Conservation (phyloP, 75 land plant genomes). For the Picea sitchensis region DNA sequence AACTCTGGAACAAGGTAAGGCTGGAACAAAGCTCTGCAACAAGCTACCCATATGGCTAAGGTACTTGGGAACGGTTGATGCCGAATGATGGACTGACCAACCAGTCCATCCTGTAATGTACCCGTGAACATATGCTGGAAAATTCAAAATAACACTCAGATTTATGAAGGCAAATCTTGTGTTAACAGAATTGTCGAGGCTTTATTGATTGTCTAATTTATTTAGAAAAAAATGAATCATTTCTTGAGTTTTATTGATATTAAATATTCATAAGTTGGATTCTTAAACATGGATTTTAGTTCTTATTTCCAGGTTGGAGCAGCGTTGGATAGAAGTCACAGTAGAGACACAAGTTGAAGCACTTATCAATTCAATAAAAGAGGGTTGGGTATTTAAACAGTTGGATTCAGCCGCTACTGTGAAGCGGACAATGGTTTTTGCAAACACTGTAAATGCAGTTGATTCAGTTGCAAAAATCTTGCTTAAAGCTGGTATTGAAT, state of each 20-base stretch:
- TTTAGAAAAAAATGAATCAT: no score
- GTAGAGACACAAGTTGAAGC: slow-evolving; percentile 65
- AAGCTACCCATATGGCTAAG: no score
- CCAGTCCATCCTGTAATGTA: no score
- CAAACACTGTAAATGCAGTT: slow-evolving; percentile 83
- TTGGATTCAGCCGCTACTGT: slow-evolving; percentile 2
- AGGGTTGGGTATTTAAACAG: slow-evolving; percentile 6
- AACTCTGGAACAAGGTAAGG: no score
- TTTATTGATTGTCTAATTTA: background rate
- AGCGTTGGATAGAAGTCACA: slow-evolving; percentile 83
- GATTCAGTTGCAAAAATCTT: slow-evolving; percentile 71
- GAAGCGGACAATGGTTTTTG: slow-evolving; percentile 77
- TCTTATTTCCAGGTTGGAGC: slow-evolving; percentile 54
- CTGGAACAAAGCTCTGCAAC: no score
- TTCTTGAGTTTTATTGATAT: background rate
- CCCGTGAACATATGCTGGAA: no score
- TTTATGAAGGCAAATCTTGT: no score
- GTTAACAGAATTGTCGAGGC: background rate
- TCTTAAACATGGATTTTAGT: slow-evolving; percentile 1
- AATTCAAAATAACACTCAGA: no score
- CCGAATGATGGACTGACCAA: no score
- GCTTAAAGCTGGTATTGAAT: slow-evolving; percentile 47
- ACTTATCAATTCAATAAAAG: slow-evolving; percentile 62
- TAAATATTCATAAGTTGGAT: slow-evolving; percentile 2
- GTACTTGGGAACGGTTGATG: no score